Base-by-base conservation (phyloP, 805 yeast species). In the Yarrowia alimentaria region DNA sequence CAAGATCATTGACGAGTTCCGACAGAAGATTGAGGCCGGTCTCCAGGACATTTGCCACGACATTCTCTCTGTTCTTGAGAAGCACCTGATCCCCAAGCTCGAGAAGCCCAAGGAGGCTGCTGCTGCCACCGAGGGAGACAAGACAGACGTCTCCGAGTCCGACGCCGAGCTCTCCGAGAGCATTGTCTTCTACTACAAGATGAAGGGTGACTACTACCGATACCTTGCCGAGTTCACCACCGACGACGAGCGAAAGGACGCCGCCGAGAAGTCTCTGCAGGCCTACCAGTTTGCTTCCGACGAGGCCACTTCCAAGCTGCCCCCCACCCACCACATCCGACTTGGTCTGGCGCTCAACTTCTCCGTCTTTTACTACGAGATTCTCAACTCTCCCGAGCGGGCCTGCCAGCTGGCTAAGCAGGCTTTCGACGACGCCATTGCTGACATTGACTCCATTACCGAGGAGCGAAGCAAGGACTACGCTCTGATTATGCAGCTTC, bases 201-300 rank as follows among this genome's bases (percentile, higher is more conserved):
- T 91, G 96, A 90, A 91, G 79, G 99, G 99, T 76, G 99, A 91
- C 73, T 91, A 91, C 79, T 96, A 90, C 79, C 95, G 99, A 77
- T 91, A 91, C 74, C 80, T 91, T 73, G 99, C 99, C 56, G 99
- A 91, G 76, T 91, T 93, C 67, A 95, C 98, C 58, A 77, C 84
- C 62, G 81, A 88, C 61, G 96, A 88, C 64, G 86, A 86, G 75
- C 87, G 97, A 70, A 88, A 87, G 68, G 91, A 80, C 60, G 95
- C 98, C 56, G 95, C 98, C 51, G 88, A 86, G 63, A 81, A 86
- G 63, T 90, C 98, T 33, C 83, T 90, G 68, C 95, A 89, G 70
- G 94, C 98, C 57, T 91, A 91, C 80, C 86, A 90, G 74, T 71
- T 93, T 61, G 99, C 99, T 48, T 84, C 96, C 59, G 98, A 91